Percentiles rank a stretch among this genome's conserved stretches.
Evolutionary conservation across 768 basidiomycete genomes (phyloP).

Genomic region (Pulveroboletus sp.): DNA sequence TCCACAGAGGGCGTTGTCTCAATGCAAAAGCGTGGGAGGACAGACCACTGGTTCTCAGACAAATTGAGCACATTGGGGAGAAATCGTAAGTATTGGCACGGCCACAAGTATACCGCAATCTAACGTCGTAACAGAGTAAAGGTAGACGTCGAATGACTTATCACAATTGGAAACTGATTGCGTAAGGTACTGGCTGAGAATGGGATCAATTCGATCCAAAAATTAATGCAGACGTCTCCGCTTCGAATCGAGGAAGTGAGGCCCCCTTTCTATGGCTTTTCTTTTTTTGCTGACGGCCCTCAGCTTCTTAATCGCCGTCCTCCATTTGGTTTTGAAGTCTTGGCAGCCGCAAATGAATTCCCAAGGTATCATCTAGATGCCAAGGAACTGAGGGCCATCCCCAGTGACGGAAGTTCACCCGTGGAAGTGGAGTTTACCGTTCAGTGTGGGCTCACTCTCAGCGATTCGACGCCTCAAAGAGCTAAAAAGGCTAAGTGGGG

Average conservation of each 20-base stretch:
- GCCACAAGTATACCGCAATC: not conserved
- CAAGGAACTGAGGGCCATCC: constrained; percentile 39
- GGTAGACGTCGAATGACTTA: constrained; percentile 8
- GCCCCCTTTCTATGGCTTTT: not conserved
- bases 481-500: constrained; percentile 43
- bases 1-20: constrained; percentile 65
- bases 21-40: constrained; percentile 91
- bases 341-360: constrained; percentile 55
- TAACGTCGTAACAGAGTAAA: constrained; percentile 20
- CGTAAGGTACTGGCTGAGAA: constrained; percentile 68
- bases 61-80: constrained; percentile 87
- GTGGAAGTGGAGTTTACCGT: constrained; percentile 55
- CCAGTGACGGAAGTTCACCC: constrained; percentile 44
- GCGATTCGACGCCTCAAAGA: constrained; percentile 32
- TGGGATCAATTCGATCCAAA: constrained; percentile 59
- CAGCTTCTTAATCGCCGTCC: constrained; percentile 71
- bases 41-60: constrained; percentile 74
- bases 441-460: constrained; percentile 47
- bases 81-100: constrained; percentile 60
- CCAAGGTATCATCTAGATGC: constrained; percentile 60
- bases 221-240: constrained; percentile 52
- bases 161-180: constrained; percentile 10
- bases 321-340: constrained; percentile 69
- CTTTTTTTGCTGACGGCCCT: constrained; percentile 3
- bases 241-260: constrained; percentile 59